Percentiles rank a stretch among this genome's conserved stretches.
phyloP scores from a whole-genome alignment of 208 protist genomes.

The Acanthamoeba culbertsoni region DNA sequence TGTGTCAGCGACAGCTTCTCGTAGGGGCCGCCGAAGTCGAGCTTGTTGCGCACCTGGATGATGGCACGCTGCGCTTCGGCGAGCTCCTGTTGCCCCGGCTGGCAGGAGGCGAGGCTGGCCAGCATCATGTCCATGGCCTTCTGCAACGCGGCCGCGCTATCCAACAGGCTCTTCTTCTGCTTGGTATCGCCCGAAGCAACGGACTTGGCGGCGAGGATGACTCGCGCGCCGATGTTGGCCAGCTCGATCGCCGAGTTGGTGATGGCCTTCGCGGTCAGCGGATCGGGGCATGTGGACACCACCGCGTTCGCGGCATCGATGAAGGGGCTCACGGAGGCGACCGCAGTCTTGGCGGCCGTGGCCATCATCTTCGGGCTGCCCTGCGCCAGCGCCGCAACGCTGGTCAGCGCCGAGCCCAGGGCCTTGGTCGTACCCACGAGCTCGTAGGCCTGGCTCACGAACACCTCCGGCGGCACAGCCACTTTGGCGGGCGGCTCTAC shows the following conservation, averaged over 20 bases:
- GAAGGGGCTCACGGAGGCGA: neutral
- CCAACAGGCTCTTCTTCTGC: constrained; percentile 19
- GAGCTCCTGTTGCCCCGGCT: constrained; percentile 45
- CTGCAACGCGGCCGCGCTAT: neutral
- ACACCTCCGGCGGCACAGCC: neutral
- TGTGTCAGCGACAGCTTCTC: neutral
- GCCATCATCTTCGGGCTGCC: constrained; percentile 51
- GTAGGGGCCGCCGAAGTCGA: constrained; percentile 33
- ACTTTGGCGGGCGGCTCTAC: neutral
- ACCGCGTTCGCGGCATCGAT: neutral
- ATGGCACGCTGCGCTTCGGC: neutral
- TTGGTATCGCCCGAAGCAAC: neutral
- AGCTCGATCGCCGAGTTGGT: neutral
- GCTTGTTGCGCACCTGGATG: neutral
- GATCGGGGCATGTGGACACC: constrained; percentile 11
- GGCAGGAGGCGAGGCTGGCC: neutral
- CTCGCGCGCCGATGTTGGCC: neutral
- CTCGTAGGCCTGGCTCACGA: constrained; percentile 25
- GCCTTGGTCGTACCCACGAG: constrained; percentile 15
- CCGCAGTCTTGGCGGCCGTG: constrained; percentile 17
- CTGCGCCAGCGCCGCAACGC: constrained; percentile 32
- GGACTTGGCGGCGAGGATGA: constrained; percentile 30
- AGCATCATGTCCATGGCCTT: neutral
- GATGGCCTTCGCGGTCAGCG: neutral
- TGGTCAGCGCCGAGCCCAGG: neutral